These are phyloP conservation scores for Solidago caesia DNA, from an alignment of 129 eudicot species.

Conservation along the genomic window DNA sequence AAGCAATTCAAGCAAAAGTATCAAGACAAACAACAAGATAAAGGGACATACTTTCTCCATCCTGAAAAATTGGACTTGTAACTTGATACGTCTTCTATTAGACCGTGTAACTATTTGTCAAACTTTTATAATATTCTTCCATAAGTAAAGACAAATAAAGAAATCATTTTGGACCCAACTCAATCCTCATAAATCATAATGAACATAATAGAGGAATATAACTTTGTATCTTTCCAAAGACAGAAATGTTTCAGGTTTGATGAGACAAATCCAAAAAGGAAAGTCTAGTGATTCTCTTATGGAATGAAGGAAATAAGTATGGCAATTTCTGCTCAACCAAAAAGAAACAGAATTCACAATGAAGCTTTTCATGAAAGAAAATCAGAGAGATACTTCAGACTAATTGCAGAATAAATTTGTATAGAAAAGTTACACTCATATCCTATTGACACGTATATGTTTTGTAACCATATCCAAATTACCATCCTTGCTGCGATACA, in stretches of 20 bases:
- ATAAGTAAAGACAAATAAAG: background rate
- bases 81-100: background rate
- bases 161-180: background rate
- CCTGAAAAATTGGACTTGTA: background rate
- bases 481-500: conserved; percentile 12
- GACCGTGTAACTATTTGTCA: background rate
- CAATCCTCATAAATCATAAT: background rate
- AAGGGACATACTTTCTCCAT: background rate
- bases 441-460: conserved; percentile 9
- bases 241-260: background rate
- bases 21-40: conserved; percentile 18
- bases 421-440: background rate
- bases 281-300: conserved; percentile 3
- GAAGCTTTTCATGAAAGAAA: conserved; percentile 1
- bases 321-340: background rate
- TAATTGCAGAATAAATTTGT: background rate
- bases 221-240: conserved; percentile 7
- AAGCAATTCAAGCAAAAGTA: conserved; percentile 19
- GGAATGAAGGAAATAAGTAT: background rate
- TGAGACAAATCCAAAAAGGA: background rate
- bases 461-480: background rate
- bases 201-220: background rate
- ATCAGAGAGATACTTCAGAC: background rate
- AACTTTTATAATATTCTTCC: conserved; percentile 10
- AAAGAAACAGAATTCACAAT: conserved; percentile 17